A percentile compares a stretch with the other conserved stretches of the same genome.
These are phyloP conservation scores for Pulicaria dysenterica DNA, from an alignment of 129 eudicot species.

Conservation along the genomic window DNA sequence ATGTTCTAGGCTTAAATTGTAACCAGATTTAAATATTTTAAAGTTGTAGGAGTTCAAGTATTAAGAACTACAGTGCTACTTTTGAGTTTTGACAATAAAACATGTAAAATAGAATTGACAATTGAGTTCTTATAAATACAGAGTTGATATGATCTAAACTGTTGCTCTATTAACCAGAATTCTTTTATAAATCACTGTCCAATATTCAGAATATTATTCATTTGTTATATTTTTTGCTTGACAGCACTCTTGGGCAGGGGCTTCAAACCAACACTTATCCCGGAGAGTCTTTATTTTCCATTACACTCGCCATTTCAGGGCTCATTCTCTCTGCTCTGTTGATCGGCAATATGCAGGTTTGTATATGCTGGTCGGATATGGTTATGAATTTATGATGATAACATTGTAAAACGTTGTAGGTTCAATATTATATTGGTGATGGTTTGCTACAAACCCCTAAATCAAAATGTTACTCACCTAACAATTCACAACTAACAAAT, in stretches of 20 bases:
- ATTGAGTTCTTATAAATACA: background rate
- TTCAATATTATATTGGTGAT: too few relatives aligned
- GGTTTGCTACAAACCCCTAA: too few relatives aligned
- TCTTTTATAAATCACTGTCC: background rate
- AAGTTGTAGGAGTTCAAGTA: background rate
- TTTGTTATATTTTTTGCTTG: slow-evolving; percentile 9
- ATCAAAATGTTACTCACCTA: too few relatives aligned
- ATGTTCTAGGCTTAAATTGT: background rate
- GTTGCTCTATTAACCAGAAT: background rate
- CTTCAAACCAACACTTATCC: slow-evolving; percentile 92
- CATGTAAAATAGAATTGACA: background rate
- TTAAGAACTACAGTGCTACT: too few relatives aligned
- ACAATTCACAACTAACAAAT: too few relatives aligned
- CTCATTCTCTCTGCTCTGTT: slow-evolving; percentile 86
- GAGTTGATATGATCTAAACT: background rate
- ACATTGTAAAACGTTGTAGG: too few relatives aligned
- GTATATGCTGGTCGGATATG: background rate
- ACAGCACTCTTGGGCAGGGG: slow-evolving; percentile 94
- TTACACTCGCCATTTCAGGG: slow-evolving; percentile 81
- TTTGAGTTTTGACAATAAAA: too few relatives aligned
- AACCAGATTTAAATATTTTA: background rate
- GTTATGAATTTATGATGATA: too few relatives aligned
- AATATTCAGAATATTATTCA: background rate
- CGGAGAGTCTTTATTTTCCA: slow-evolving; percentile 83
- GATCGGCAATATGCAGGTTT: slow-evolving; percentile 98